phyloP scores from a whole-genome alignment of 2,329 filamentous ascomycete genomes.

The Xylaria sp. region DNA sequence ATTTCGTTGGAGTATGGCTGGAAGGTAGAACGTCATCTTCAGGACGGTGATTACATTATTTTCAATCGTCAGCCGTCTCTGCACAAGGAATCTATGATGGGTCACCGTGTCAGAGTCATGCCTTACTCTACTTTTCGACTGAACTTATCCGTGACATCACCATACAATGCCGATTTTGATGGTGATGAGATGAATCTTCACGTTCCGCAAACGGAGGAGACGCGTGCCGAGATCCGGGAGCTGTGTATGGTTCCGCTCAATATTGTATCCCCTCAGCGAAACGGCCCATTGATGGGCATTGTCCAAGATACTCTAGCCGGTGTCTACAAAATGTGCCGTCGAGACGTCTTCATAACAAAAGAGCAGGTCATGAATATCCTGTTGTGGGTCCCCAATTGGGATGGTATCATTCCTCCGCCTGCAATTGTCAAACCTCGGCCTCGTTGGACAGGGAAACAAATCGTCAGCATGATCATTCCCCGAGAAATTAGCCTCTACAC shows the following conservation, averaged over 20 bases:
- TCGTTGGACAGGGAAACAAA: slow-evolving; percentile 97
- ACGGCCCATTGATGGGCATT: slow-evolving; percentile 98
- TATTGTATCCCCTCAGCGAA: slow-evolving; percentile 97
- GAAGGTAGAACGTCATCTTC: slow-evolving; percentile 97
- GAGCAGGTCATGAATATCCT: slow-evolving; percentile 96
- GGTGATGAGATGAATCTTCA: slow-evolving; percentile 99
- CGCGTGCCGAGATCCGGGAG: slow-evolving; percentile 91
- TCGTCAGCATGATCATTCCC: slow-evolving; percentile 92
- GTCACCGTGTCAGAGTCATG: slow-evolving; percentile 96
- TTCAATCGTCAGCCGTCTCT: slow-evolving; percentile 99
- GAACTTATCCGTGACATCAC: slow-evolving; percentile 96
- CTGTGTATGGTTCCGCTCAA: slow-evolving; percentile 98
- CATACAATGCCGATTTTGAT: slow-evolving; percentile 99
- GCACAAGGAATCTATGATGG: slow-evolving; percentile 99
- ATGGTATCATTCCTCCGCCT: slow-evolving; percentile 90
- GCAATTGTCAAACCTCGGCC: slow-evolving; percentile 94
- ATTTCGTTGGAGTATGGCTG: slow-evolving; percentile 94
- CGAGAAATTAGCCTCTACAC: slow-evolving; percentile 82
- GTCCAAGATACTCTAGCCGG: slow-evolving; percentile 97
- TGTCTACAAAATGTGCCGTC: slow-evolving; percentile 94
- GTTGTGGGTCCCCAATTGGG: slow-evolving; percentile 98
- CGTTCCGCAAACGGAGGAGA: slow-evolving; percentile 97
- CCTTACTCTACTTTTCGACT: slow-evolving; percentile 98
- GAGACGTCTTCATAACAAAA: slow-evolving; percentile 89
- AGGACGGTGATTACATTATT: slow-evolving; percentile 96